Evolutionary conservation across 192 early-diverging fungal genomes (phyloP).

Genomic region (Coemansia sp.): DNA sequence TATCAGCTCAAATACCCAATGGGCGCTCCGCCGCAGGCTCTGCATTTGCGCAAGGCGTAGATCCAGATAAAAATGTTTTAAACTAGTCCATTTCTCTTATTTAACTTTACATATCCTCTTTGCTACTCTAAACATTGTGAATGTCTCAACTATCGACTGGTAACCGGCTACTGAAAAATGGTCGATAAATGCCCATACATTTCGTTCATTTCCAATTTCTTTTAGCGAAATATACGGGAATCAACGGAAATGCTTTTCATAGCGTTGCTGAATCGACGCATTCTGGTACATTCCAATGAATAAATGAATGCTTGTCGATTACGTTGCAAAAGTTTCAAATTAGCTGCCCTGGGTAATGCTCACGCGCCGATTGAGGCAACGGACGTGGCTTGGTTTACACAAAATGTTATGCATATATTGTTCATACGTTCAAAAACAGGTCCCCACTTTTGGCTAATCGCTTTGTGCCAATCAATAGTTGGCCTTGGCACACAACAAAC

Average conservation of each 20-base stretch:
- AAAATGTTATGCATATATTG: background rate
- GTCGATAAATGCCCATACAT: background rate
- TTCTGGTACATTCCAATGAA: background rate
- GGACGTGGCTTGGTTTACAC: constrained; percentile 3
- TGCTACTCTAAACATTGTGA: background rate
- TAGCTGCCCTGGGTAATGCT: constrained; percentile 1
- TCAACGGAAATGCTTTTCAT: background rate
- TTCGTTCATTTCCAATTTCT: background rate
- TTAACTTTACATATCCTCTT: background rate
- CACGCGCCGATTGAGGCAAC: constrained; percentile 6
- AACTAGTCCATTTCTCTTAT: background rate
- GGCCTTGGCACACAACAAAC: too few relatives aligned
- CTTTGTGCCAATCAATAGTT: too few relatives aligned
- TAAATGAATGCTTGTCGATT: background rate
- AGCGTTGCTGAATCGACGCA: constrained; percentile 1
- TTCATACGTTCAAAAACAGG: too few relatives aligned
- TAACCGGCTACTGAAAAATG: background rate
- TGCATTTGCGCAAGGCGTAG: constrained; percentile 4
- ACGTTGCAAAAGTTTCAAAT: background rate
- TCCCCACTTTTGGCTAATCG: background rate
- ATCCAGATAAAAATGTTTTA: background rate
- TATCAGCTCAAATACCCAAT: constrained; percentile 22
- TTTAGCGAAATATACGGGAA: background rate
- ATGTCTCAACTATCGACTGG: background rate
- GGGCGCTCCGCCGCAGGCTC: constrained; percentile 3